Evolutionary conservation across 164 flowering plant genomes (phyloP).

Genomic region (Piper longum): DNA sequence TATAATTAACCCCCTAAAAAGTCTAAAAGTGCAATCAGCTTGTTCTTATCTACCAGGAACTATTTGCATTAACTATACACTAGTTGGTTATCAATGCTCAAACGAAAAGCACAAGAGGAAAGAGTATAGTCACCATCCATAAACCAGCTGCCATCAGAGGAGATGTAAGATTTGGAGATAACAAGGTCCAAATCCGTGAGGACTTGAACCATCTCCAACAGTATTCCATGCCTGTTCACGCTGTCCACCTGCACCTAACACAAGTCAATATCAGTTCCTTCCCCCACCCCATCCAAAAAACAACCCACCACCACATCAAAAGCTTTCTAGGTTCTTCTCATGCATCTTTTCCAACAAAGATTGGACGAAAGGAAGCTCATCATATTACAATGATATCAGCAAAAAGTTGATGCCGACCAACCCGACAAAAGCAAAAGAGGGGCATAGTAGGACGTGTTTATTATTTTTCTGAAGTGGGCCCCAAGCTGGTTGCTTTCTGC

Average conservation of each 20-base stretch:
- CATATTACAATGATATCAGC: neutral
- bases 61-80: neutral
- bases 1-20: too few relatives aligned
- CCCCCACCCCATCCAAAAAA: neutral
- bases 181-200: slow-evolving; percentile 84
- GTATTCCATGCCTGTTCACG: slow-evolving; percentile 63
- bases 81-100: too few relatives aligned
- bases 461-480: neutral
- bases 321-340: neutral
- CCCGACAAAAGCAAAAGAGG: neutral
- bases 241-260: slow-evolving; percentile 57
- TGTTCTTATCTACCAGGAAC: neutral
- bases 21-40: neutral
- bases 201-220: slow-evolving; percentile 89
- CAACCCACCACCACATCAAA: neutral
- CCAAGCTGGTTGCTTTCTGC: neutral
- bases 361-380: neutral
- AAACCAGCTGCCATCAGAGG: slow-evolving; percentile 89
- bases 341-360: neutral
- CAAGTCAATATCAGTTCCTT: neutral
- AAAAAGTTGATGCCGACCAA: neutral
- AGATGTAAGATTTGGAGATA: slow-evolving; percentile 83
- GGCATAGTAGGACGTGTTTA: too few relatives aligned
- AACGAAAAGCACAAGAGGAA: too few relatives aligned
- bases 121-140: slow-evolving; percentile 64